Conservation (phyloP, 371 early-diverging fungal genomes). For the Mortierella sp. region DNA sequence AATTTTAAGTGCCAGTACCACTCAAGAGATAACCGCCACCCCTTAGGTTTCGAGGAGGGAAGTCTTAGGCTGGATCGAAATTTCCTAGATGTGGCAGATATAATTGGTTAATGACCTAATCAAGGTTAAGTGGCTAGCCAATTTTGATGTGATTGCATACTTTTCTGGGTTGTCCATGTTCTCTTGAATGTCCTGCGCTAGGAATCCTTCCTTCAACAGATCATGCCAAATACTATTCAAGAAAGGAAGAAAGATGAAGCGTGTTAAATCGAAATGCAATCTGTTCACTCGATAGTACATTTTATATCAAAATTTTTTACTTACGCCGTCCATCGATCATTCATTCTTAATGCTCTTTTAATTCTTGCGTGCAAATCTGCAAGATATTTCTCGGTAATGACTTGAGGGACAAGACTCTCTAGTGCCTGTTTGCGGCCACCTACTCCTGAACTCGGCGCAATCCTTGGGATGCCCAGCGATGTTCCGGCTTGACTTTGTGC, state of each 20-base stretch:
- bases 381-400: conserved; percentile 69
- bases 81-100: conserved; percentile 29
- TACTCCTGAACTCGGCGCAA: not conserved
- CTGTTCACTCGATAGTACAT: too few relatives aligned
- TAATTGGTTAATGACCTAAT: not conserved
- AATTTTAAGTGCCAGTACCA: conserved; percentile 91
- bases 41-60: conserved; percentile 31
- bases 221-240: conserved; percentile 72
- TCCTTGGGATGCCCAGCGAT: conserved; percentile 18
- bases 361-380: conserved; percentile 64
- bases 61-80: conserved; percentile 66
- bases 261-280: too few relatives aligned
- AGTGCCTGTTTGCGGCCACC: conserved; percentile 47
- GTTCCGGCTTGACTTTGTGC: conserved; percentile 29
- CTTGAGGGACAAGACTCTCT: conserved; percentile 57
- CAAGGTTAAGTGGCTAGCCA: not conserved
- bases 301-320: conserved; percentile 18
- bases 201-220: conserved; percentile 73
- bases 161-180: conserved; percentile 70
- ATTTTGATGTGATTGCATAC: conserved; percentile 44
- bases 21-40: conserved; percentile 57
- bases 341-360: conserved; percentile 71
- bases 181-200: conserved; percentile 79
- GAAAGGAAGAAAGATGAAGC: not conserved
- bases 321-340: conserved; percentile 76